Base-by-base conservation (phyloP, 768 basidiomycete genomes). In the Paxillus ammoniavirescens region DNA sequence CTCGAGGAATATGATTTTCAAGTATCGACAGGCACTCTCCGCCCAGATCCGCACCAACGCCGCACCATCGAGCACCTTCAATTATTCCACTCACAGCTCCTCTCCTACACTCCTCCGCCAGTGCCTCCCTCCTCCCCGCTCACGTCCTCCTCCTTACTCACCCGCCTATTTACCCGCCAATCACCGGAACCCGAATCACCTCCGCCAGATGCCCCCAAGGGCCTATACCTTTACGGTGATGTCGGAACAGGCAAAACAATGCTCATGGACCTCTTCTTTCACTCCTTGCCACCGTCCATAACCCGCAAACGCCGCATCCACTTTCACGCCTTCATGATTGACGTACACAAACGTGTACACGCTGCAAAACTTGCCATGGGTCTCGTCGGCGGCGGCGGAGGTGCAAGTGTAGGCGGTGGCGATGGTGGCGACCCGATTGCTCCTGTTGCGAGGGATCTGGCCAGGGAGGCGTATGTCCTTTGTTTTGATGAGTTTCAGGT, bases 401-500 rank as follows among this genome's bases (percentile, higher is more conserved):
- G 65, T 47, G 45, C 55, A 26, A 66, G 64, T 37, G 65, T 65
- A 10, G 65, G 64, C 6, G 62, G 64, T 7, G 64, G 65, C 0
- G 62, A 60, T 23, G 65, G 65, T 1, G 87, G 89, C 15, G 93
- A 98, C 67, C 87, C 91, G 28, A 90, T 97, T 63, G 75, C 84
- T 23, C 91, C 92, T 18, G 92, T 96, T 9, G 93, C 94, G 7
- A 74, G 89, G 56, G 91, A 93, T 62, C 72, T 98, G 47, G 96
- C 93, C 2, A 79, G 80, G 44, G 87, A 97, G 55, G 89, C 92
- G 8, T 82, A 78, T 54, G 82, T 99, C 1, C 73, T 99, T 41
- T 98, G 96, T 66, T 97, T 99, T 65, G 96, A 99, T 65, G 96
- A 99, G 75, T 98, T 98, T 65, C 96, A 98, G 81, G 93, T 97